Evolutionary conservation across 1,284 basidiomycete genomes (phyloP), one percentile per base, ranked within the genome.

Genomic region (Trichosporon sp.): DNA sequence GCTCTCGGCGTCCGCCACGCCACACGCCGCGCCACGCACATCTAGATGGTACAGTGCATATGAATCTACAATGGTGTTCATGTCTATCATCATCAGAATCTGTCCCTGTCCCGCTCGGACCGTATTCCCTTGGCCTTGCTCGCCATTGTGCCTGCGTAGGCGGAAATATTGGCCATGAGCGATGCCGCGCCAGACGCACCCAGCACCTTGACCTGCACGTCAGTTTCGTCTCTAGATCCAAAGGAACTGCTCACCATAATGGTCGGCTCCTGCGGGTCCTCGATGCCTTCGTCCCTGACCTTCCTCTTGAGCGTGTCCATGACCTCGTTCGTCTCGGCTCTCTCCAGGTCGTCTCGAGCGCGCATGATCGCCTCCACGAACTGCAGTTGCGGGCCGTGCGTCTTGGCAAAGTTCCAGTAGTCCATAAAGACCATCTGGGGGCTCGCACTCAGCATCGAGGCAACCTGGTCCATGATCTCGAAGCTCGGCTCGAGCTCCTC

Each of bases 281-380:
- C 83, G 62, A 95, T 78, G 16, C 86, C 85, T 73, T 95, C 92
- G 36, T 95, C 92, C 76, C 89, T 92, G 21, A 93, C 91, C 77
- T 95, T 98, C 59, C 93, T 86, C 78, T 89, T 91, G 65, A 97
- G 85, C 64, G 89, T 92, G 33, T 98, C 95, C 91, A 98, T 96
- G 58, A 96, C 89, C 62, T 96, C 92, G 70, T 82, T 88, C n/a
- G 90, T 90, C 11, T 88, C 86, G 1, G 88, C 86, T 37, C 92
- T 86, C 80, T 98, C 95, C 62, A 98, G 82, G 80, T 99, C 95
- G 68, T 91, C 90, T 57, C 96, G 85, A 7, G 90, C 88, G 75
- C 89, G 91, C 85, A 98, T 89, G 56, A 98, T 72, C 3, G 88
- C 86, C 77, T 99, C 95, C 27, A 96, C 88, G 74, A 98, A 99